Conservation (phyloP, 164 flowering plant species). For the Pachysandra terminalis region DNA sequence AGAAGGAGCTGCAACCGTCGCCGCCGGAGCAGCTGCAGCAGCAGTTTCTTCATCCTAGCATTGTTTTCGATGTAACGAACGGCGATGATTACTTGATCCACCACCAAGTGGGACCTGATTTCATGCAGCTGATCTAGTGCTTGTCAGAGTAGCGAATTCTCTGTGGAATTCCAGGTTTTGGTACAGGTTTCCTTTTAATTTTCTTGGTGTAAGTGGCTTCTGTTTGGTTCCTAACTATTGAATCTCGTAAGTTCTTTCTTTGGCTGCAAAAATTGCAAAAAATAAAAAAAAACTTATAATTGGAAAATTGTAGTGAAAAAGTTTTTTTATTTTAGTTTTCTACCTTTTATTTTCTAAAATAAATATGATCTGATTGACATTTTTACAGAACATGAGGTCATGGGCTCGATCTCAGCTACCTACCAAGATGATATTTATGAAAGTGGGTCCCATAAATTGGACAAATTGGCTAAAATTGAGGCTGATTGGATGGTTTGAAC, state of each 20-base stretch:
- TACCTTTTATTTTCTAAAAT: too few relatives aligned
- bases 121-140: conserved; percentile 34
- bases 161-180: not conserved
- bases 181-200: conserved; percentile 6
- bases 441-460: too few relatives aligned
- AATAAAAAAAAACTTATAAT: not conserved
- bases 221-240: conserved; percentile 10
- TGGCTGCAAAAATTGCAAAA: conserved; percentile 6
- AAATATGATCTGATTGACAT: too few relatives aligned
- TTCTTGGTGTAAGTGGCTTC: not conserved
- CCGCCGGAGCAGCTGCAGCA: conserved; percentile 6
- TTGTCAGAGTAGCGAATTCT: not conserved
- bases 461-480: too few relatives aligned
- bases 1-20: conserved; percentile 29
- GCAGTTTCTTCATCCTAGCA: conserved; percentile 22
- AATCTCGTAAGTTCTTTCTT: conserved; percentile 10
- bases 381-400: too few relatives aligned
- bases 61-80: conserved; percentile 34
- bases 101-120: conserved; percentile 57
- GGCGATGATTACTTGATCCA: conserved; percentile 65
- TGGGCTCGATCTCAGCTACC: too few relatives aligned
- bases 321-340: too few relatives aligned
- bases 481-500: too few relatives aligned
- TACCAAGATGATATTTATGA: too few relatives aligned
- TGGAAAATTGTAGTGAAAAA: too few relatives aligned